Percentiles rank a stretch among this genome's conserved stretches.
Conservation (phyloP, 2,329 filamentous ascomycete species). For the Neonectria neomacrospora region DNA sequence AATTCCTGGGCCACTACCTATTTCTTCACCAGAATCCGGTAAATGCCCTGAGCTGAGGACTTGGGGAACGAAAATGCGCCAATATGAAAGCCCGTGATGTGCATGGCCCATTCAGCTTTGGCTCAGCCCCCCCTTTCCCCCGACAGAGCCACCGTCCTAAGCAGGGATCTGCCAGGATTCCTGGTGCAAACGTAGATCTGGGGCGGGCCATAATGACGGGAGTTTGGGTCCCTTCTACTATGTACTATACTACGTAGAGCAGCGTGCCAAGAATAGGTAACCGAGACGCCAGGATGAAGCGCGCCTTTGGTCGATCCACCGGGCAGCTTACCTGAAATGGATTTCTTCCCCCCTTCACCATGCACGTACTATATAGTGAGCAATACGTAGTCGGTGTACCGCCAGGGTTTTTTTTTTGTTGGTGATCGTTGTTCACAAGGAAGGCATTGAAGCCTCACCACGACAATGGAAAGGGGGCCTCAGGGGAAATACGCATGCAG, state of each 20-base stretch:
- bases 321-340: constrained; percentile 15
- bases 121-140: constrained; percentile 21
- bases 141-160: constrained; percentile 11
- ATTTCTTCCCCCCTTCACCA: not conserved
- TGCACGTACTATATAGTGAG: not conserved
- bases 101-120: constrained; percentile 19
- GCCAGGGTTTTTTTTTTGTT: not conserved
- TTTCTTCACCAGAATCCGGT: not conserved
- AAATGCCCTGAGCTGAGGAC: constrained; percentile 2
- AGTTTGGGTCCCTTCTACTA: constrained; percentile 16
- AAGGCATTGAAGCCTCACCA: constrained; percentile 1
- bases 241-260: too few species aligned
- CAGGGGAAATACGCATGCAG: constrained; percentile 13
- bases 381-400: not conserved
- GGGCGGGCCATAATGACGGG: constrained; percentile 23
- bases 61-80: constrained; percentile 9
- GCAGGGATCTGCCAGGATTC: constrained; percentile 16
- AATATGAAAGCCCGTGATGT: not conserved
- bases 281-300: constrained; percentile 11
- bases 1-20: not conserved
- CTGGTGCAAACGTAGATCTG: constrained; percentile 29
- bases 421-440: not conserved
- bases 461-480: not conserved
- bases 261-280: constrained; percentile 21
- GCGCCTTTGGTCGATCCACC: constrained; percentile 6